A percentile compares a stretch with the other conserved stretches of the same genome.
phyloP scores from a whole-genome alignment of 768 basidiomycete genomes.

The Pulveroboletus ravenelii region DNA sequence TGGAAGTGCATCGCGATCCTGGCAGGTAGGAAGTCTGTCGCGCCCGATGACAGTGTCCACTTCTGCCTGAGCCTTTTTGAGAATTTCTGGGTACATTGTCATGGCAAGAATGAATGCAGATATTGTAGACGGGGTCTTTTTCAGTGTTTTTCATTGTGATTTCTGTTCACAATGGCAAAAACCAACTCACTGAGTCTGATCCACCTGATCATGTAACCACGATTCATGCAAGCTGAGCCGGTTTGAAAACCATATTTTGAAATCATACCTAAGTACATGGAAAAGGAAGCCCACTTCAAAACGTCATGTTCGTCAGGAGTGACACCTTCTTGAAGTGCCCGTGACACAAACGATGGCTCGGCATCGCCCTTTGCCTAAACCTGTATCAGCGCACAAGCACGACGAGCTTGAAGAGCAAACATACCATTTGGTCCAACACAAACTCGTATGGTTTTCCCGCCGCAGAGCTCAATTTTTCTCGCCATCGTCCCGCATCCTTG shows the following conservation, averaged over 20 bases:
- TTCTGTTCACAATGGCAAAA: slow-evolving; percentile 16
- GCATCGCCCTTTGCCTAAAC: slow-evolving; percentile 9
- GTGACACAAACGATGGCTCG: slow-evolving; percentile 11
- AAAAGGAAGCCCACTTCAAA: slow-evolving; percentile 14
- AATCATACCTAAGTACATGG: slow-evolving; percentile 15
- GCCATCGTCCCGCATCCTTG: slow-evolving; percentile 5
- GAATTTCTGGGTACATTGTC: slow-evolving; percentile 6
- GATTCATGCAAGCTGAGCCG: neutral
- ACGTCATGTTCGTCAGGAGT: slow-evolving; percentile 8
- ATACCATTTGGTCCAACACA: slow-evolving; percentile 13
- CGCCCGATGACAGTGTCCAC: slow-evolving; percentile 8
- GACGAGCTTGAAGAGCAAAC: neutral
- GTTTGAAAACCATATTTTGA: neutral
- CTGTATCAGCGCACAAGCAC: neutral
- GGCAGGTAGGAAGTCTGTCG: slow-evolving; percentile 9
- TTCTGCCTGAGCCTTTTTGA: slow-evolving; percentile 11
- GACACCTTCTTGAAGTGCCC: slow-evolving; percentile 5
- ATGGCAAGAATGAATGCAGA: slow-evolving; percentile 20
- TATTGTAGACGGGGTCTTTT: slow-evolving; percentile 8
- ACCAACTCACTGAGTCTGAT: slow-evolving; percentile 14
- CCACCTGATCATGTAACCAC: slow-evolving; percentile 19
- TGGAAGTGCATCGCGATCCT: slow-evolving; percentile 11
- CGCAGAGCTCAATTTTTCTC: slow-evolving; percentile 1
- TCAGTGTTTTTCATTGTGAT: neutral
- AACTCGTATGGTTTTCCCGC: slow-evolving; percentile 1